Conservation (phyloP, 106 monocot species). For the Chionographis japonica region DNA sequence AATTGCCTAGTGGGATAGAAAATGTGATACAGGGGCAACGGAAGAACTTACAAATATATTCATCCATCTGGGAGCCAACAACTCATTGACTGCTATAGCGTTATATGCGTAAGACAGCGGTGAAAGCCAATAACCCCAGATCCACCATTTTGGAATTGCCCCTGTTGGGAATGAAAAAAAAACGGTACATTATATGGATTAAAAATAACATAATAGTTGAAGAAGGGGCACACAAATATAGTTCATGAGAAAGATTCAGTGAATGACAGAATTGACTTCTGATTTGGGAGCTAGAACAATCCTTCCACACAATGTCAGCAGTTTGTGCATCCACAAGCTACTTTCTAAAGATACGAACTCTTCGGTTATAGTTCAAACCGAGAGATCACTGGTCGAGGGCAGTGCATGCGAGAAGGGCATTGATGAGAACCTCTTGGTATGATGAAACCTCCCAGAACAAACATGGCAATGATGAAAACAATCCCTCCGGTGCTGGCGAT, state of each 20-base stretch:
- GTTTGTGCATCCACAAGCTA: neutral
- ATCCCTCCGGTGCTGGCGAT: slow-evolving; percentile 56
- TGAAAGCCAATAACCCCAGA: slow-evolving; percentile 67
- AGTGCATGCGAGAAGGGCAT: neutral
- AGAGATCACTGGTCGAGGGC: too few species aligned
- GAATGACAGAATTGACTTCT: too few species aligned
- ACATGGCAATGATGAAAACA: slow-evolving; percentile 38
- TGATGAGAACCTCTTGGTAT: slow-evolving; percentile 46
- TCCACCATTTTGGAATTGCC: slow-evolving; percentile 72
- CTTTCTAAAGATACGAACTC: too few species aligned
- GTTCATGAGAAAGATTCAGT: too few species aligned
- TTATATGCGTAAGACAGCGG: slow-evolving; percentile 61
- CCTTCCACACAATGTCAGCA: too few species aligned
- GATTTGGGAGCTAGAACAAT: too few species aligned
- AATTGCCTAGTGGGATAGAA: too few species aligned
- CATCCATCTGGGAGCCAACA: slow-evolving; percentile 72
- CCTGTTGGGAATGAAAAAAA: slow-evolving; percentile 28
- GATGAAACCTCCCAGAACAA: slow-evolving; percentile 70
- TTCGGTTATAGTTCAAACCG: too few species aligned
- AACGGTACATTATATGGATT: neutral
- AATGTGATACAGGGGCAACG: neutral
- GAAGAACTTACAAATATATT: slow-evolving; percentile 26
- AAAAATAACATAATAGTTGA: too few species aligned
- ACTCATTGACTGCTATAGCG: slow-evolving; percentile 65
- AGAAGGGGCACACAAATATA: too few species aligned